These are phyloP conservation scores for Ganoderma resinaceum DNA, from an alignment of 1,284 basidiomycete genomes.

Conservation along the genomic window DNA sequence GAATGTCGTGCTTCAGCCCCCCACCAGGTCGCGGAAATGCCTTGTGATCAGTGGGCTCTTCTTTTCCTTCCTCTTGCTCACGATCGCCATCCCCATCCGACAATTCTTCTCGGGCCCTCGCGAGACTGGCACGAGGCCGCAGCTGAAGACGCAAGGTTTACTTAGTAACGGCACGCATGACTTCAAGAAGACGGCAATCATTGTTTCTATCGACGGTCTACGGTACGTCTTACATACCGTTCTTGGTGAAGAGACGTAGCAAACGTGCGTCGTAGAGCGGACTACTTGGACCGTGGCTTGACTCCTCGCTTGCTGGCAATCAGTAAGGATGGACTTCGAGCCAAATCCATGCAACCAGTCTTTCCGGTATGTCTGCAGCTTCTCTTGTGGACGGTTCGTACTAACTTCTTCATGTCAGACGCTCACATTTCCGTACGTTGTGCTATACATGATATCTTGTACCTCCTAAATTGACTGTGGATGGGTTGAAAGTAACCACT, in stretches of 20 bases:
- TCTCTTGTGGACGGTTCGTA: neutral
- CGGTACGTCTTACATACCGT: constrained; percentile 53
- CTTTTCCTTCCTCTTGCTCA: constrained; percentile 45
- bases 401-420: constrained; percentile 54
- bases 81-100: constrained; percentile 22
- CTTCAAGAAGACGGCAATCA: constrained; percentile 80
- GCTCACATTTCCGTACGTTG: constrained; percentile 85
- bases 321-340: constrained; percentile 81
- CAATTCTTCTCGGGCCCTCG: constrained; percentile 28
- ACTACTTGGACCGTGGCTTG: constrained; percentile 82
- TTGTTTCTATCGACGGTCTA: constrained; percentile 89
- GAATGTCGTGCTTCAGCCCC: constrained; percentile 42
- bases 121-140: constrained; percentile 25
- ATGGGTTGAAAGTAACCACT: constrained; percentile 68
- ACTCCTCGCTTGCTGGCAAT: constrained; percentile 84
- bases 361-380: constrained; percentile 71
- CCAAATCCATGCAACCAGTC: constrained; percentile 84
- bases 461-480: neutral
- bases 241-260: neutral
- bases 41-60: constrained; percentile 49
- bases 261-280: constrained; percentile 60
- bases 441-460: neutral
- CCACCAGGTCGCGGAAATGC: constrained; percentile 46
- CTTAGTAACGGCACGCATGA: constrained; percentile 79
- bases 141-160: constrained; percentile 48